These are phyloP conservation scores for Deakozyma indianensis DNA, from an alignment of 805 yeast species.

Conservation along the genomic window DNA sequence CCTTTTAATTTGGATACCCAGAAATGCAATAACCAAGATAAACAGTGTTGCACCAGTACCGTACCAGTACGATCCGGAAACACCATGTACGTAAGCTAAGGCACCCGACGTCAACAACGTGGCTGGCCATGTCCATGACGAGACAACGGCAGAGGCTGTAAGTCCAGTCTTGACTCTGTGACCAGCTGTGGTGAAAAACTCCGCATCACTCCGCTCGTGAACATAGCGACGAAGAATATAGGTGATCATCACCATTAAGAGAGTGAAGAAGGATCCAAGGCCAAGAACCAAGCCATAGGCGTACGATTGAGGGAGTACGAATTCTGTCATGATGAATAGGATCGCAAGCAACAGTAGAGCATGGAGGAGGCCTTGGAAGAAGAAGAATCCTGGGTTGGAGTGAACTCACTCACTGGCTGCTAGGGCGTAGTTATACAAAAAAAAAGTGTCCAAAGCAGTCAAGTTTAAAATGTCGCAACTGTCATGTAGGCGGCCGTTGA, in stretches of 20 bases:
- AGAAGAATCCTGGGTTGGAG: too few relatives aligned
- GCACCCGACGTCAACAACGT: constrained; percentile 21
- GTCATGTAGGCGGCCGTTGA: too few relatives aligned
- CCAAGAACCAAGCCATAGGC: constrained; percentile 29
- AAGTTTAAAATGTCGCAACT: too few relatives aligned
- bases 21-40: constrained; percentile 9
- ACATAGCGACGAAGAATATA: constrained; percentile 22
- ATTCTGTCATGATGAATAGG: background rate
- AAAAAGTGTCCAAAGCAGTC: too few relatives aligned
- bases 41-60: constrained; percentile 14
- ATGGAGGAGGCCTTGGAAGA: too few relatives aligned
- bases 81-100: constrained; percentile 19
- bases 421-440: too few relatives aligned
- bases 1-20: constrained; percentile 15
- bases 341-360: too few relatives aligned
- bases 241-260: constrained; percentile 28
- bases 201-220: constrained; percentile 26
- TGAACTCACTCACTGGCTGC: too few relatives aligned
- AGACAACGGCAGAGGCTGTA: constrained; percentile 29
- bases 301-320: constrained; percentile 21
- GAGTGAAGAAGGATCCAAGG: constrained; percentile 31
- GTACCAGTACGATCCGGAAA: constrained; percentile 21
- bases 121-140: constrained; percentile 27
- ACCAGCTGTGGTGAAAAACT: constrained; percentile 31
- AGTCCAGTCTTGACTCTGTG: constrained; percentile 30